phyloP scores from a whole-genome alignment of 2,329 filamentous ascomycete species.

The Epichloe bromicola region DNA sequence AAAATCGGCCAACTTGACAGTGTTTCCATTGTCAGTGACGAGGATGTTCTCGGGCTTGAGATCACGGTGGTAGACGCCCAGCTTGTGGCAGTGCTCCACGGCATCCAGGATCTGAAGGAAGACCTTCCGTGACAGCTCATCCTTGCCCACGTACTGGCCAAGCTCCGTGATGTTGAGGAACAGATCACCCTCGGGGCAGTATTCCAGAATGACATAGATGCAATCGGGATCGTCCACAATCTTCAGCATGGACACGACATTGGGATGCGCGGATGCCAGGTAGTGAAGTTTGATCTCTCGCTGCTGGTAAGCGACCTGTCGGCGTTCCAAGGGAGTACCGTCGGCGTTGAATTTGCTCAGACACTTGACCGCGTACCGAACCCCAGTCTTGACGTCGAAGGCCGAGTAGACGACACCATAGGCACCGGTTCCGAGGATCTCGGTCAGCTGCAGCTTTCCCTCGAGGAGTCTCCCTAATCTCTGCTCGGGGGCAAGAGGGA shows the following conservation, averaged over 20 bases:
- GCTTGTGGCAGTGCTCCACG: slow-evolving; percentile 84
- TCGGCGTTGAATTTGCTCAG: slow-evolving; percentile 77
- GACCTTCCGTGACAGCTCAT: slow-evolving; percentile 70
- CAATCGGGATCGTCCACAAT: slow-evolving; percentile 87
- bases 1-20: slow-evolving; percentile 94
- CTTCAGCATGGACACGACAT: slow-evolving; percentile 86
- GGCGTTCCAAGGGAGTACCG: slow-evolving; percentile 57
- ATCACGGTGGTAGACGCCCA: slow-evolving; percentile 94
- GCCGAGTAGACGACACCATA: slow-evolving; percentile 95
- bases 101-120: slow-evolving; percentile 96
- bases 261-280: slow-evolving; percentile 74
- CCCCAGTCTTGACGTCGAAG: slow-evolving; percentile 66
- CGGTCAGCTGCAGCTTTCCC: slow-evolving; percentile 68
- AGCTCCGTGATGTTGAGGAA: slow-evolving; percentile 97
- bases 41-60: slow-evolving; percentile 97
- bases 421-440: slow-evolving; percentile 81
- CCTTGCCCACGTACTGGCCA: slow-evolving; percentile 85
- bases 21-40: slow-evolving; percentile 76
- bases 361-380: slow-evolving; percentile 89
- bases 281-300: slow-evolving; percentile 89
- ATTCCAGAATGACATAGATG: slow-evolving; percentile 93
- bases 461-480: slow-evolving; percentile 70
- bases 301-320: slow-evolving; percentile 82
- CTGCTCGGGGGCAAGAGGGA: slow-evolving; percentile 62
- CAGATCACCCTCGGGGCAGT: slow-evolving; percentile 90